Evolutionary conservation across 1,284 basidiomycete species (phyloP).

Genomic region (Cutaneotrichosporon sp.): DNA sequence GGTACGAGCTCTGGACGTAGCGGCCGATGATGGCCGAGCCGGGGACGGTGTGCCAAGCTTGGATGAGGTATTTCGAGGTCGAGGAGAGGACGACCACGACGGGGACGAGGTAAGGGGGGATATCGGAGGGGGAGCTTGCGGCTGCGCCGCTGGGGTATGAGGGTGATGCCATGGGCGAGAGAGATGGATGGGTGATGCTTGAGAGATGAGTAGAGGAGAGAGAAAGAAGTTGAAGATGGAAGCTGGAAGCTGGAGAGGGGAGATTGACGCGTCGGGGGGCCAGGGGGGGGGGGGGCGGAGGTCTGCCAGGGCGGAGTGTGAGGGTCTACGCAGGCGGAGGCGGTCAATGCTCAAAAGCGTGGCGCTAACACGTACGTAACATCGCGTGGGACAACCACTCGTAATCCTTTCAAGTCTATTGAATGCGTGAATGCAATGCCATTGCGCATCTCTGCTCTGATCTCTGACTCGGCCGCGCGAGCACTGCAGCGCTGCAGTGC

Average conservation of each 20-base stretch:
- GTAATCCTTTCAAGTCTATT: no score
- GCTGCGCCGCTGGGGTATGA: constrained; percentile 2
- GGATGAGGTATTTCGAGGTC: constrained; percentile 29
- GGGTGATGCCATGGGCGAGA: constrained; percentile 4
- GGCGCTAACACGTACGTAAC: no score
- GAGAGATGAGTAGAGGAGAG: not conserved
- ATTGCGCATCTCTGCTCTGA: no score
- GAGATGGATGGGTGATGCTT: not conserved
- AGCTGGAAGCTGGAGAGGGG: not conserved
- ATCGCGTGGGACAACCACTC: no score
- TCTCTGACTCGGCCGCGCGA: no score
- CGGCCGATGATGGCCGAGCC: constrained; percentile 87
- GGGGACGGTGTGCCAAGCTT: constrained; percentile 61
- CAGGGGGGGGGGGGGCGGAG: not conserved
- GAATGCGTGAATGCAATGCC: no score
- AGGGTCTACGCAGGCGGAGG: not conserved
- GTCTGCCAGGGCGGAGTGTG: not conserved
- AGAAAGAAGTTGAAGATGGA: not conserved
- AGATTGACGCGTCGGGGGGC: not conserved
- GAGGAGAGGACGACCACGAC: constrained; percentile 40
- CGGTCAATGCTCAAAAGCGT: no score
- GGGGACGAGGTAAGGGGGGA: constrained; percentile 46
- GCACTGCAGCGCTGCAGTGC: no score
- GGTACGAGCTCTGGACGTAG: constrained; percentile 80
- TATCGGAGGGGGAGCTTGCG: constrained; percentile 28